Conservation (phyloP, 371 early-diverging fungal genomes). For the Mucor plumbeus region DNA sequence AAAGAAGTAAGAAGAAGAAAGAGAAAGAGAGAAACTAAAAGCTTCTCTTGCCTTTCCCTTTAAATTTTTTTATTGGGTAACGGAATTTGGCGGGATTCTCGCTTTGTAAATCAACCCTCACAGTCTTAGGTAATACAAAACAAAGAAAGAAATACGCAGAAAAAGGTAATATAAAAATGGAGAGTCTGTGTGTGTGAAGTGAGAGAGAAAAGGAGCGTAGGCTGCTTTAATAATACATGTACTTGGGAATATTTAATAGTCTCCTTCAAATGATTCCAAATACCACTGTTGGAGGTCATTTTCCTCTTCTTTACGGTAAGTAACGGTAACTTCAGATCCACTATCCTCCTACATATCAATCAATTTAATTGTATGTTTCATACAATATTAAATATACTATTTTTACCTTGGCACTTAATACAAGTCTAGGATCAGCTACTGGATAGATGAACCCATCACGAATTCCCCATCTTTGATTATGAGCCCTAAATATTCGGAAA, state of each 20-base stretch:
- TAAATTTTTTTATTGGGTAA: conserved; percentile 21
- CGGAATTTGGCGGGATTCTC: conserved; percentile 23
- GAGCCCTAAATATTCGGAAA: conserved; percentile 32
- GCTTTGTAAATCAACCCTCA: conserved; percentile 12
- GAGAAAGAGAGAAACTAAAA: conserved; percentile 10
- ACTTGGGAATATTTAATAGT: conserved; percentile 7
- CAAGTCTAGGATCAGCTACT: conserved; percentile 48
- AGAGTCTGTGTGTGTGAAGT: conserved; percentile 4
- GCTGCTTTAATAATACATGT: background rate
- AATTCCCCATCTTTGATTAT: conserved; percentile 52
- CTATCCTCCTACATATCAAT: conserved; percentile 33
- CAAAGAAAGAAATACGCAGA: conserved; percentile 4
- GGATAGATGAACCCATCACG: conserved; percentile 50
- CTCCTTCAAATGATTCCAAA: conserved; percentile 29
- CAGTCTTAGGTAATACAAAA: background rate
- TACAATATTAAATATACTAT: background rate
- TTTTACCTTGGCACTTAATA: conserved; percentile 43
- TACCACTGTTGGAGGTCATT: conserved; percentile 49
- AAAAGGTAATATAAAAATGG: background rate
- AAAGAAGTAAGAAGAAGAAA: conserved; percentile 7
- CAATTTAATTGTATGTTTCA: background rate
- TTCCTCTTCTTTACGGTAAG: conserved; percentile 47
- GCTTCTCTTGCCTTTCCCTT: background rate
- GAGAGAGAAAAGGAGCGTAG: background rate
- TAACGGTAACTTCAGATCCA: conserved; percentile 42